These are phyloP conservation scores for Capsicum pubescens DNA, from an alignment of 257 asterid species.

Conservation along the genomic window DNA sequence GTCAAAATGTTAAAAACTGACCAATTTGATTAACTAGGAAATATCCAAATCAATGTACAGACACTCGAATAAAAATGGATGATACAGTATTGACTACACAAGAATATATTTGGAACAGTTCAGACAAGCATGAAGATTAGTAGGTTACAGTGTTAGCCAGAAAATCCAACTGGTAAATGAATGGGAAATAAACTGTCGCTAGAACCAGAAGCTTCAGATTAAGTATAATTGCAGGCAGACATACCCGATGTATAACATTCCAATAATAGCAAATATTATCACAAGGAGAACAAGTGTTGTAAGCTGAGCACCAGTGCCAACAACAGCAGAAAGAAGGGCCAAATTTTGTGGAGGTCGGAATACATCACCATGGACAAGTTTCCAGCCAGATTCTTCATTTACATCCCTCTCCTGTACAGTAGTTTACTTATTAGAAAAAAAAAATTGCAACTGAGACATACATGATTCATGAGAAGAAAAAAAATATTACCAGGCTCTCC, in stretches of 20 bases:
- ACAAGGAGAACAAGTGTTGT: conserved; percentile 75
- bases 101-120: neutral
- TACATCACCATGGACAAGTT: conserved; percentile 94
- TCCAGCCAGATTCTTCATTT: conserved; percentile 93
- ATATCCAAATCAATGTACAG: neutral
- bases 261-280: conserved; percentile 70
- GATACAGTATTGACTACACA: neutral
- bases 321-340: conserved; percentile 79
- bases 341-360: conserved; percentile 74
- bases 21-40: conserved; percentile 9
- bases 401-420: conserved; percentile 76
- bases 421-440: neutral
- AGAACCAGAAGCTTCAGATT: conserved; percentile 15
- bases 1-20: neutral
- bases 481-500: conserved; percentile 62
- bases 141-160: neutral
- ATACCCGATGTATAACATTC: conserved; percentile 86
- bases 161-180: conserved; percentile 12
- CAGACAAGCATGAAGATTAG: neutral
- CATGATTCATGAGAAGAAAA: conserved; percentile 27
- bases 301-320: conserved; percentile 93
- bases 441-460: neutral
- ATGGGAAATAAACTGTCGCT: conserved; percentile 2
- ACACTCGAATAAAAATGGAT: neutral
- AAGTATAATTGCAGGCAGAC: conserved; percentile 25